Percentiles rank a stretch among this genome's conserved stretches.
These are phyloP conservation scores for bread wheat (Triticum aestivum) DNA, from an alignment of 176 grass and related monocot species.

Conservation along the genomic window DNA sequence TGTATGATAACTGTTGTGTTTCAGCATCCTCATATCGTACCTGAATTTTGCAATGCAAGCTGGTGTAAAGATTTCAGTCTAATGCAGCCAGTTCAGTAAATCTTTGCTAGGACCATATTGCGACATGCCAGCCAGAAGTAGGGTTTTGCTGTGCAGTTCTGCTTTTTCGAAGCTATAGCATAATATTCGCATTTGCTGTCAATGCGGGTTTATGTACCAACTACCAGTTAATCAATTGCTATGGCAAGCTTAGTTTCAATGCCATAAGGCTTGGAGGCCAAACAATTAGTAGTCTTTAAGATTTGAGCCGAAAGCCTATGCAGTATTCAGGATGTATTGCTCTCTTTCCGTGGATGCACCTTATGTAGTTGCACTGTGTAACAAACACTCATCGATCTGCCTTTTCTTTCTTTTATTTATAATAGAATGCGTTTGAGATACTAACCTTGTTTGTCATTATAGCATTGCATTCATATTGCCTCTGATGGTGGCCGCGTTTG, in stretches of 20 bases:
- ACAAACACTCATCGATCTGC: not conserved
- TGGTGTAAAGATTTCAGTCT: not conserved
- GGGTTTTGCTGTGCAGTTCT: constrained; percentile 4
- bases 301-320: not conserved
- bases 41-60: constrained; percentile 35
- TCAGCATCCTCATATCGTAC: constrained; percentile 75
- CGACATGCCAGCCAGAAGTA: not conserved
- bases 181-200: not conserved
- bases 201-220: not conserved
- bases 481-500: constrained; percentile 97
- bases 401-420: constrained; percentile 6
- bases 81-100: not conserved
- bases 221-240: not conserved
- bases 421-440: constrained; percentile 5
- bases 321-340: not conserved
- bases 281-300: not conserved
- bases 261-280: not conserved
- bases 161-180: not conserved
- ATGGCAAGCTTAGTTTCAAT: constrained; percentile 1
- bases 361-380: constrained; percentile 10
- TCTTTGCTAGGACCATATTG: not conserved
- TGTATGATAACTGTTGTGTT: constrained; percentile 84
- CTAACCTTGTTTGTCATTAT: constrained; percentile 28
- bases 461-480: constrained; percentile 90
- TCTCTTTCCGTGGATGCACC: not conserved